Base-by-base conservation (phyloP, 371 early-diverging fungal species). In the Apophysomyces ossiformis region DNA sequence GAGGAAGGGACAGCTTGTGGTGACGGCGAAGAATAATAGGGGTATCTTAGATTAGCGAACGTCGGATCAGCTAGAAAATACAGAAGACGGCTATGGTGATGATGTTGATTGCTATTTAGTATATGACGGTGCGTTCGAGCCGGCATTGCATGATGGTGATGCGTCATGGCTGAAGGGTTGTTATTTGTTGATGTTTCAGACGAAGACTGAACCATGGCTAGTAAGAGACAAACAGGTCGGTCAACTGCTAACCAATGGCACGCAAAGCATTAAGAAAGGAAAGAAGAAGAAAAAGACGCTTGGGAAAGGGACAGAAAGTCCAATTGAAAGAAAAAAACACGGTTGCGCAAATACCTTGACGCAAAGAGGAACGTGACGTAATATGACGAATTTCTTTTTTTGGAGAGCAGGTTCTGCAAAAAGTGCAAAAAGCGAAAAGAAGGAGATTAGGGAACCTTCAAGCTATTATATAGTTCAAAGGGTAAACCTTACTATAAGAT, bases 181-280 rank as follows among this genome's bases (percentile, higher is more conserved):
- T 50, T 50, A 50, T 50, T 50, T 21, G 21, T 50, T 50, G n/a
- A 26, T 11, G 16, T 21, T 50, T 21, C 54, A 50, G 54, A 50
- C 54, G 54, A 50, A 16, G 54, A 50, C 21, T 50, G 54, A 6
- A 50, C 54, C 54, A 50, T 50, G 16, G 54, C 54, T 50, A 11
- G 21, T 16, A 16, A 50, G 21, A 26, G 54, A 32, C 54, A 21
- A 50, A 50, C 32, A 26, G 32, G n/a, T n/a, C n/a, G 16, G 54
- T 50, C 54, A 50, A n/a, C 54, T 26, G 32, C 32, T 50, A 50
- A 50, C 54, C 21, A 50, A 50, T 18, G 54, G 54, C 21, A 9
- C 9, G 54, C 16, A 50, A 21, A 9, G 54, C 54, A 50, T 50
- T 26, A 50, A 50, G 54, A 18, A 50, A 50, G 21, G 21, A 50